Evolutionary conservation across 306 rosid genomes (phyloP), one percentile per base, ranked within the genome.

Genomic region (Albizia julibrissin): DNA sequence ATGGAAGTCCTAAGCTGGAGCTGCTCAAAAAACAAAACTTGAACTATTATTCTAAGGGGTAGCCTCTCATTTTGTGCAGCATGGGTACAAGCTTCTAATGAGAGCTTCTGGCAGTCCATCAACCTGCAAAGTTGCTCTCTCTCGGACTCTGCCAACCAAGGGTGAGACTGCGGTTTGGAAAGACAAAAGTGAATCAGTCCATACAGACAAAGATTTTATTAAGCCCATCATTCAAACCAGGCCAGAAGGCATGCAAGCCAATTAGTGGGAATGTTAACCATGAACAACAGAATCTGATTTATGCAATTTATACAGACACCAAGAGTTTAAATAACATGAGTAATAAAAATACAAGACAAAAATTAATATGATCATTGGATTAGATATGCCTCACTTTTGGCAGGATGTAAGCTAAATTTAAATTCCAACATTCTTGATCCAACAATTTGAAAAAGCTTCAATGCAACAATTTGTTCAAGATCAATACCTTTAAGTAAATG

Each of bases 101-200:
- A 95, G 52, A 95, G 97, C 92, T 93, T 95, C 88, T 93, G 99
- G 89, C 99, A 95, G 87, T 95, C 98, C 96, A 95, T 89, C 88
- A 93, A 87, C 82, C 93, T 87, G 81, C 99, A 95, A 31, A 93
- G 86, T 76, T 95, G 93, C 85, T 95, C 99, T 84, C 98, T 84
- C 79, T 95, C 99, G 0, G 98, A 88, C 88, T 95, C 99, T 29
- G 88, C 91, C 91, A 93, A 85, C 99, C 99, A 95, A 15, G 97
- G 99, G 83, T 95, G 98, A 40, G 99, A 95, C 99, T 95, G 96
- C 90, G 82, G 74, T 65, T 89, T 70, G 67, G 59, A 5, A 46
- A 13, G 27, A 75, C 54, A 84, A 64, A 26, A 80, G 47, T 80
- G 49, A 86, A 80, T 80, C 83, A 85, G 81, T 71, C 58, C 18